Evolutionary conservation across 768 basidiomycete genomes (phyloP).

Genomic region (Mycena crocata): DNA sequence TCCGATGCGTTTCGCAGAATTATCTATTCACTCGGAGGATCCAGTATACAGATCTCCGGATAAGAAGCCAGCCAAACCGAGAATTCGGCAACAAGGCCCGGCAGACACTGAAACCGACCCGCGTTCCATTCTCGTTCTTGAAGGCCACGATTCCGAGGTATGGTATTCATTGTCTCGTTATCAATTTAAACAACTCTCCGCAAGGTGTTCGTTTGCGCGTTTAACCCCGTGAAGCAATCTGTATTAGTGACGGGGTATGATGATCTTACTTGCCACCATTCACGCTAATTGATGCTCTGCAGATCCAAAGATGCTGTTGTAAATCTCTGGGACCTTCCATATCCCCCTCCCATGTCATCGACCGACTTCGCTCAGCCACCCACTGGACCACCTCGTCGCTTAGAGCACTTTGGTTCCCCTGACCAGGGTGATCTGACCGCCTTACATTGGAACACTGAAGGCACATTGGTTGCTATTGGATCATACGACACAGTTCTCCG

Average conservation of each 20-base stretch:
- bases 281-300: constrained; percentile 21
- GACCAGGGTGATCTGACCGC: constrained; percentile 76
- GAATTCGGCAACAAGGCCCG: constrained; percentile 53
- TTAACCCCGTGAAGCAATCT: constrained; percentile 72
- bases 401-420: constrained; percentile 62
- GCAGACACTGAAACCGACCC: constrained; percentile 56
- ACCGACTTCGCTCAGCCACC: constrained; percentile 46
- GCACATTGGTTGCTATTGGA: constrained; percentile 79
- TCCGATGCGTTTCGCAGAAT: constrained; percentile 44
- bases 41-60: constrained; percentile 25
- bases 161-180: background rate
- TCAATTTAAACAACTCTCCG: constrained; percentile 1
- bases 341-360: constrained; percentile 45
- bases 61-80: constrained; percentile 46
- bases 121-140: constrained; percentile 57
- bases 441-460: constrained; percentile 82
- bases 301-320: constrained; percentile 85
- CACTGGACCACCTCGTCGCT: constrained; percentile 51
- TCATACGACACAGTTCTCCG: constrained; percentile 82
- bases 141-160: constrained; percentile 75
- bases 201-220: constrained; percentile 85
- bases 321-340: constrained; percentile 77
- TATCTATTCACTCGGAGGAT: constrained; percentile 19
- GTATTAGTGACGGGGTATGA: constrained; percentile 81
- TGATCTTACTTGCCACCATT: constrained; percentile 6